Percentiles rank a stretch among this genome's conserved stretches.
phyloP scores from a whole-genome alignment of 2,329 filamentous ascomycete species.

The Aspergillus vadensis region DNA sequence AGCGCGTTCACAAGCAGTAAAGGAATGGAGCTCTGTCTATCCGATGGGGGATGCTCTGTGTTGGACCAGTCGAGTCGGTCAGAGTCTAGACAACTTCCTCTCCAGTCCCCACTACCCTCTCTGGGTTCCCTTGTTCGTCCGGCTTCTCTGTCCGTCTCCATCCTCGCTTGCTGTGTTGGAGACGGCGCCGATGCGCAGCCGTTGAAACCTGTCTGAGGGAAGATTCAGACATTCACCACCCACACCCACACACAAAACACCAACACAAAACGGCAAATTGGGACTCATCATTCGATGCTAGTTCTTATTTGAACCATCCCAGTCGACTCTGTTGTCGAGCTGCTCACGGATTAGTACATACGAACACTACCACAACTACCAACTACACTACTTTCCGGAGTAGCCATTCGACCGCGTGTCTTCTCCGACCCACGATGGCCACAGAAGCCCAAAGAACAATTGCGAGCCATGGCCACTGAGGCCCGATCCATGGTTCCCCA shows the following conservation, averaged over 20 bases:
- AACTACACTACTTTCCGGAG: not conserved
- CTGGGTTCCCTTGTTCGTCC: slow-evolving; percentile 7
- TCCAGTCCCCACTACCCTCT: not conserved
- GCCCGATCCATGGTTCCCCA: slow-evolving; percentile 1
- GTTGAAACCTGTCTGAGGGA: slow-evolving; percentile 6
- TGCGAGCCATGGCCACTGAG: slow-evolving; percentile 2
- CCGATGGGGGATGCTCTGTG: slow-evolving; percentile 14
- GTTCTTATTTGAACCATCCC: not conserved
- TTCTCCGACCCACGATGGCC: slow-evolving; percentile 8
- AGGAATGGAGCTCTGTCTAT: slow-evolving; percentile 8
- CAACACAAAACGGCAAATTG: not conserved
- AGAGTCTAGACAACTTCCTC: slow-evolving; percentile 23
- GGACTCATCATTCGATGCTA: not conserved
- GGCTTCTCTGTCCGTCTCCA: slow-evolving; percentile 1
- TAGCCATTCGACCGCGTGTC: slow-evolving; percentile 6
- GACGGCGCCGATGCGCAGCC: slow-evolving; percentile 12
- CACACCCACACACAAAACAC: not conserved
- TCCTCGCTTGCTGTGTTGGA: slow-evolving; percentile 6
- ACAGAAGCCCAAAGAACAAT: slow-evolving; percentile 9
- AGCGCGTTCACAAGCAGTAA: not conserved
- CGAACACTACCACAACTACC: too few relatives aligned
- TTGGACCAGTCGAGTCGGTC: slow-evolving; percentile 26
- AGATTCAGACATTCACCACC: not conserved
- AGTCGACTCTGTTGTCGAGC: not conserved
- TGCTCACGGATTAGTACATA: not conserved